A percentile compares a stretch with the other conserved stretches of the same genome.
Conservation (phyloP, 192 early-diverging fungal species). For the Mortierella hygrophila region DNA sequence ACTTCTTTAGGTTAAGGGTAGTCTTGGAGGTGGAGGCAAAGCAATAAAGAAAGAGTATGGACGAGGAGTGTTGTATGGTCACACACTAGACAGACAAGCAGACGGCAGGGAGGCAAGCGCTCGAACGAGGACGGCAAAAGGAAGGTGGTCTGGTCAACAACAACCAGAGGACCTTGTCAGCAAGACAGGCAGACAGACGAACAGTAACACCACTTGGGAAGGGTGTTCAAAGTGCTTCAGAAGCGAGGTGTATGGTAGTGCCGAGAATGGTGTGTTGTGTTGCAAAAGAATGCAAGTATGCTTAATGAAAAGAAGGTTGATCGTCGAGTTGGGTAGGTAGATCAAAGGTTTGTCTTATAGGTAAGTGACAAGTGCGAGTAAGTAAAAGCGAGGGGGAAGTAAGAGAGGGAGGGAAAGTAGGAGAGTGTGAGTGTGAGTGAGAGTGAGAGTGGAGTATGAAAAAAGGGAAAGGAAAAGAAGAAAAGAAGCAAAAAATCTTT, state of each 20-base stretch:
- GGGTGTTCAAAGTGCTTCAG: neutral
- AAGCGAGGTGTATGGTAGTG: neutral
- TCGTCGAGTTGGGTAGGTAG: neutral
- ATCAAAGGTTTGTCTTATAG: neutral
- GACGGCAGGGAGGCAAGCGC: neutral
- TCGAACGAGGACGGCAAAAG: slow-evolving; percentile 13
- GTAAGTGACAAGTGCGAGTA: neutral
- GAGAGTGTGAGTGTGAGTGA: neutral
- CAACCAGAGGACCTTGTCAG: slow-evolving; percentile 45
- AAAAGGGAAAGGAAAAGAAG: slow-evolving; percentile 9
- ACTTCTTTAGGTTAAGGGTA: slow-evolving; percentile 7
- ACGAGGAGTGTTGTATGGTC: neutral
- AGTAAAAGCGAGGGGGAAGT: neutral
- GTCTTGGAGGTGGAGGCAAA: neutral
- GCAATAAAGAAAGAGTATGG: neutral
- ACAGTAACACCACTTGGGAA: slow-evolving; percentile 13
- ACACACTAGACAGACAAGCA: slow-evolving; percentile 1
- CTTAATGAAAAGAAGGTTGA: neutral
- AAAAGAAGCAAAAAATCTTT: neutral
- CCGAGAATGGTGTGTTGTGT: neutral
- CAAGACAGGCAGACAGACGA: slow-evolving; percentile 18
- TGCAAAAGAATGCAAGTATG: neutral
- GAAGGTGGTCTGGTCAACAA: slow-evolving; percentile 46
- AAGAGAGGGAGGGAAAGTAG: slow-evolving; percentile 16
- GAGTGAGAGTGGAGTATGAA: neutral